These are phyloP conservation scores for Candida smagusa DNA, from an alignment of 1,139 yeast species.

Conservation along the genomic window DNA sequence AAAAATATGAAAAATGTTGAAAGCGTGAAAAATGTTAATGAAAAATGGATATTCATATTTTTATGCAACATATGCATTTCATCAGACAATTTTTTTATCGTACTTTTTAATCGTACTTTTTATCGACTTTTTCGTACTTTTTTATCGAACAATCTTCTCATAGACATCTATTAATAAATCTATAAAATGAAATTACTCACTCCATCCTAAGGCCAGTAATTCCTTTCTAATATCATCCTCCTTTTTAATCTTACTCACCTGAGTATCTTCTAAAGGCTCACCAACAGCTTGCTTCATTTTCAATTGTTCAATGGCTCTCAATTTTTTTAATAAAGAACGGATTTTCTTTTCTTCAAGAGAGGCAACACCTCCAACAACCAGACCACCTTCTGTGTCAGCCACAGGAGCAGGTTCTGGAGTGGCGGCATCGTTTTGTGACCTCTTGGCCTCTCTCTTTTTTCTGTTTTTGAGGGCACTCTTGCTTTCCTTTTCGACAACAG, in stretches of 20 bases:
- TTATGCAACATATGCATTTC: too few species aligned
- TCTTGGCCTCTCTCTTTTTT: slow-evolving; percentile 73
- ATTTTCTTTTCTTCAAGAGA: slow-evolving; percentile 88
- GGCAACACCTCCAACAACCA: slow-evolving; percentile 59
- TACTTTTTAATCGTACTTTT: too few species aligned
- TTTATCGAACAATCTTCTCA: too few species aligned
- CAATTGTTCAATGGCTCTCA: slow-evolving; percentile 88
- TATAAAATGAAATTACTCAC: slow-evolving; percentile 9
- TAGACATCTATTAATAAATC: neutral
- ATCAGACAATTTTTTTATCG: too few species aligned
- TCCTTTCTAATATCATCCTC: slow-evolving; percentile 79
- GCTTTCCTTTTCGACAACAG: slow-evolving; percentile 43
- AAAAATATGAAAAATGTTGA: too few species aligned
- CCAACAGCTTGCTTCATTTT: slow-evolving; percentile 83
- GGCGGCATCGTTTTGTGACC: slow-evolving; percentile 19
- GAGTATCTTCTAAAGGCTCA: slow-evolving; percentile 89
- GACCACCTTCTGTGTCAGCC: slow-evolving; percentile 19
- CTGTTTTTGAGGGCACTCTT: slow-evolving; percentile 73
- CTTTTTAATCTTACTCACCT: slow-evolving; percentile 80
- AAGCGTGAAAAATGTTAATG: too few species aligned
- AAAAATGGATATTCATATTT: too few species aligned
- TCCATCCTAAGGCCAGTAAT: slow-evolving; percentile 73
- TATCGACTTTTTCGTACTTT: too few species aligned
- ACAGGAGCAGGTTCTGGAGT: slow-evolving; percentile 15
- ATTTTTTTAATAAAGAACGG: slow-evolving; percentile 83